Evolutionary conservation across 2,329 filamentous ascomycete species (phyloP).

Genomic region (Calonectria montana): DNA sequence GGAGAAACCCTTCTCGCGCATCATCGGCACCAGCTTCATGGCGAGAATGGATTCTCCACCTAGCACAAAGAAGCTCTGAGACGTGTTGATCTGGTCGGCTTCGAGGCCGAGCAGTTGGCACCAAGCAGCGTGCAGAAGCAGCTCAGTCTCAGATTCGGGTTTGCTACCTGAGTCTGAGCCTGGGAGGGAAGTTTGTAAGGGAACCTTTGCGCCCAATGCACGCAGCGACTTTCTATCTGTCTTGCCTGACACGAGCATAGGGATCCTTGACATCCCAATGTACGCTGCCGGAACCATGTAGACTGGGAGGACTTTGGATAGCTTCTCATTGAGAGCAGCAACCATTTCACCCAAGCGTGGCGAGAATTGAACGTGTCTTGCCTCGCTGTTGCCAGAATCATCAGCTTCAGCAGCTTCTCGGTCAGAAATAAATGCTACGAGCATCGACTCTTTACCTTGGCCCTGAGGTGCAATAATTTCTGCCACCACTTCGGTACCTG

Average conservation of each 20-base stretch:
- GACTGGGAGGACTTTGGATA: constrained; percentile 34
- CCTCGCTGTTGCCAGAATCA: constrained; percentile 19
- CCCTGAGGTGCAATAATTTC: constrained; percentile 58
- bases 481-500: constrained; percentile 55
- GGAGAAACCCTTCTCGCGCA: constrained; percentile 51
- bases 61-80: constrained; percentile 59
- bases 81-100: constrained; percentile 46
- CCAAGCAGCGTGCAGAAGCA: constrained; percentile 51
- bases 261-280: constrained; percentile 37
- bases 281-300: constrained; percentile 40
- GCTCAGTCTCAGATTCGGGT: constrained; percentile 32
- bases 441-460: constrained; percentile 46
- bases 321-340: constrained; percentile 31
- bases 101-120: constrained; percentile 48
- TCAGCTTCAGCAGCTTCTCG: constrained; percentile 27
- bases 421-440: constrained; percentile 39
- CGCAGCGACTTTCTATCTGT: constrained; percentile 39
- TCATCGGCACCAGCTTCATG: constrained; percentile 60
- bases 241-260: constrained; percentile 40
- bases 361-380: constrained; percentile 32
- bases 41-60: constrained; percentile 63
- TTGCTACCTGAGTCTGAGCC: constrained; percentile 18
- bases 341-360: constrained; percentile 33
- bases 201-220: constrained; percentile 34
- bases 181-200: constrained; percentile 28